A percentile compares a stretch with the other conserved stretches of the same genome.
Conservation (phyloP, 306 rosid genomes). For the Adenanthera pavonina region DNA sequence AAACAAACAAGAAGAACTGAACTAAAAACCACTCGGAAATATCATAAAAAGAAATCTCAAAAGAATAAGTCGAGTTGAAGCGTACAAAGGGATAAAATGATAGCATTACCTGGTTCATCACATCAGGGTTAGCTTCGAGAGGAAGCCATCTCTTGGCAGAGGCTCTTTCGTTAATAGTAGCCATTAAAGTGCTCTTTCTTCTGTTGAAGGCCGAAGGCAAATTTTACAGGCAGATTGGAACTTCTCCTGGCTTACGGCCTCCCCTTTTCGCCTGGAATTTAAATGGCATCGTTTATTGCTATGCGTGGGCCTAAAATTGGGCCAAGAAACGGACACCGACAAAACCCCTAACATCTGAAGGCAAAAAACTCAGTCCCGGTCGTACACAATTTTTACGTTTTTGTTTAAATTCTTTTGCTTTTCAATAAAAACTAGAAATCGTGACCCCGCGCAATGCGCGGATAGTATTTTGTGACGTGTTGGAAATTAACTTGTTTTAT, state of each 20-base stretch:
- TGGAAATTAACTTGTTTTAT: no score
- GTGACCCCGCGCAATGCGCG: no score
- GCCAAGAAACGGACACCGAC: neutral
- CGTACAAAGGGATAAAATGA: neutral
- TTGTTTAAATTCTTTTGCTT: no score
- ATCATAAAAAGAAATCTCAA: neutral
- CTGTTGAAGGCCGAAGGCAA: neutral
- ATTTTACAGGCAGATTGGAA: neutral
- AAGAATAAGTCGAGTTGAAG: neutral
- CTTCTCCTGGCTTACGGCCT: neutral
- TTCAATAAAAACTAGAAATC: no score
- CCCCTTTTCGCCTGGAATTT: neutral
- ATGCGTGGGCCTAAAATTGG: neutral
- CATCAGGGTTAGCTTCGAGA: constrained; percentile 98
- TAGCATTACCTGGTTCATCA: constrained; percentile 80
- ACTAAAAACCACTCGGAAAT: neutral
- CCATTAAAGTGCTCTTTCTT: constrained; percentile 46
- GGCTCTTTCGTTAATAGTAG: constrained; percentile 55
- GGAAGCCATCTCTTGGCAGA: constrained; percentile 94
- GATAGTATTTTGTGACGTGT: no score
- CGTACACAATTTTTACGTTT: no score
- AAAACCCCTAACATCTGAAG: neutral
- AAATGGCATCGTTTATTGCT: neutral
- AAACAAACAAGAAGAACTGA: neutral
- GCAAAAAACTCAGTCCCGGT: no score